phyloP scores from a whole-genome alignment of 1,139 yeast genomes.

The Spathaspora sp. region DNA sequence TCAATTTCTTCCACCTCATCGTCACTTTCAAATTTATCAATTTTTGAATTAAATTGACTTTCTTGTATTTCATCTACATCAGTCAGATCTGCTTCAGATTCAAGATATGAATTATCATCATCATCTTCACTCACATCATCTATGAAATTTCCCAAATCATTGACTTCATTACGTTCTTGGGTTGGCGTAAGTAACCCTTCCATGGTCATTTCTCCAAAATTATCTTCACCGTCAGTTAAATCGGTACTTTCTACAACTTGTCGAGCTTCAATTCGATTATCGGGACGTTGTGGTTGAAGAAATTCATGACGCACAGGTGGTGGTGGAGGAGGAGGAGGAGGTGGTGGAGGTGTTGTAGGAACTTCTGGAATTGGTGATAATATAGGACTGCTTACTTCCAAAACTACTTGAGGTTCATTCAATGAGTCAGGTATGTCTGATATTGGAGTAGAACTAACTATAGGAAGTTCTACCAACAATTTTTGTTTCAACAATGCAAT shows the following conservation, averaged over 20 bases:
- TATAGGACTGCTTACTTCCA: background rate
- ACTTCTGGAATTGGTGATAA: background rate
- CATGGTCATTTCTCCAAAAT: constrained; percentile 41
- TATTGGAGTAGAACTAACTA: constrained; percentile 2
- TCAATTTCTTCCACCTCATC: constrained; percentile 28
- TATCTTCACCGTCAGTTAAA: constrained; percentile 28
- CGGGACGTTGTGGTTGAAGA: background rate
- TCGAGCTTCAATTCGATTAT: constrained; percentile 8
- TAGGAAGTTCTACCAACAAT: background rate
- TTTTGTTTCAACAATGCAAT: constrained; percentile 1
- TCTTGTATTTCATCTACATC: constrained; percentile 1
- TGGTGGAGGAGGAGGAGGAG: no score
- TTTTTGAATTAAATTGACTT: constrained; percentile 1
- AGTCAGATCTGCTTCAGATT: constrained; percentile 26
- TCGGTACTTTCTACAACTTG: constrained; percentile 17
- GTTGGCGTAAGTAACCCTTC: constrained; percentile 40
- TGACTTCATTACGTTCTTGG: constrained; percentile 33
- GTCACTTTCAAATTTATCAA: constrained; percentile 14
- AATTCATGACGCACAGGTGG: background rate
- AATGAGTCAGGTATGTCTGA: background rate
- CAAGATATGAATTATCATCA: constrained; percentile 8
- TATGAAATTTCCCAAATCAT: constrained; percentile 37
- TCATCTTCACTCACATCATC: constrained; percentile 18
- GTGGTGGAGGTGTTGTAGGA: background rate
- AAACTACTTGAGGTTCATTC: background rate